A percentile compares a stretch with the other conserved stretches of the same genome.
Conservation (phyloP, 805 yeast species). For the Candida hispaniensis region DNA sequence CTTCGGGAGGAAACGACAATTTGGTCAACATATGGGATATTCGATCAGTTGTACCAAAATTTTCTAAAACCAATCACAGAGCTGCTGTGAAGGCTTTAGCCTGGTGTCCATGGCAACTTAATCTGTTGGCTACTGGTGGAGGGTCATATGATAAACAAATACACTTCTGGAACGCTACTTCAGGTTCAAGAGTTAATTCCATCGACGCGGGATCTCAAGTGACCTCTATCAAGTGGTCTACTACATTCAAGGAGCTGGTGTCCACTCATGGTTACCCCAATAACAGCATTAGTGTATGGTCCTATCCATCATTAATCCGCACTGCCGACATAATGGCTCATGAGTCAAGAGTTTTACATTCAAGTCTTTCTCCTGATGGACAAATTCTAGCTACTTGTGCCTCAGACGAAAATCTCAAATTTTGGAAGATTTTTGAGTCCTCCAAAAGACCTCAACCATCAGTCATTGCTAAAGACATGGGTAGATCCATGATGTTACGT, state of each 20-base stretch:
- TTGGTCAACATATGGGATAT: slow-evolving; percentile 90
- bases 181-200: slow-evolving; percentile 76
- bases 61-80: slow-evolving; percentile 65
- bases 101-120: slow-evolving; percentile 84
- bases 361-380: slow-evolving; percentile 83
- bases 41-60: slow-evolving; percentile 55
- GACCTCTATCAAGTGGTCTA: slow-evolving; percentile 86
- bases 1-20: slow-evolving; percentile 92
- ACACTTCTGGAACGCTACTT: slow-evolving; percentile 90
- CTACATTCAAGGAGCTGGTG: slow-evolving; percentile 52
- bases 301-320: slow-evolving; percentile 74
- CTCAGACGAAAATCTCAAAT: slow-evolving; percentile 91
- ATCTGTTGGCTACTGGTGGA: slow-evolving; percentile 91
- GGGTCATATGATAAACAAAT: slow-evolving; percentile 83
- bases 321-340: slow-evolving; percentile 91
- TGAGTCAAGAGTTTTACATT: slow-evolving; percentile 73
- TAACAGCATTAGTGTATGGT: slow-evolving; percentile 71
- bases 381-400: slow-evolving; percentile 88
- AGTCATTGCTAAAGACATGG: too few relatives aligned
- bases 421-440: slow-evolving; percentile 79
- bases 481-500: too few relatives aligned
- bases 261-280: slow-evolving; percentile 92
- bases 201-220: slow-evolving; percentile 92
- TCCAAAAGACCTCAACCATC: too few relatives aligned
- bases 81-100: slow-evolving; percentile 94